Conservation (phyloP, 768 basidiomycete genomes). For the Rhodocollybia butyracea region DNA sequence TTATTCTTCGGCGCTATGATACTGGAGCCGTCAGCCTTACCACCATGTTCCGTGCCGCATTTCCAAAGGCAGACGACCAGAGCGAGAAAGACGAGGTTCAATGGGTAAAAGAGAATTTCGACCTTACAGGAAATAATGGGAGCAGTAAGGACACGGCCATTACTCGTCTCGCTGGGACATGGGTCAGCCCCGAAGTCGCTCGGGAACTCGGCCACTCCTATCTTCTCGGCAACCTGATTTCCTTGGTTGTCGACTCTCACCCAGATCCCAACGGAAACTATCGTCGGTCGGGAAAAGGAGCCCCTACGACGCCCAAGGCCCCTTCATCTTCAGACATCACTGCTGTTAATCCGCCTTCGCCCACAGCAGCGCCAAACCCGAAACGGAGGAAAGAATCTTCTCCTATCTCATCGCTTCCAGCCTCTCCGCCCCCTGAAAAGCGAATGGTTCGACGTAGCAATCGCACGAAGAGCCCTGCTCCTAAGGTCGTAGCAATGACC, state of each 20-base stretch:
- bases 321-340: constrained; percentile 19
- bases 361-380: constrained; percentile 37
- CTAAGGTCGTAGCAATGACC: constrained; percentile 29
- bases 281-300: constrained; percentile 58
- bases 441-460: constrained; percentile 29
- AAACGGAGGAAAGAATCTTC: constrained; percentile 70
- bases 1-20: constrained; percentile 91
- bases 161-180: constrained; percentile 85
- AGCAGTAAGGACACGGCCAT: constrained; percentile 53
- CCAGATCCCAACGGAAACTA: constrained; percentile 81
- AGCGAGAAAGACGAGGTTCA: constrained; percentile 77
- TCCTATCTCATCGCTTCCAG: constrained; percentile 36
- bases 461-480: constrained; percentile 40
- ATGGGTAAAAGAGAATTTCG: constrained; percentile 81
- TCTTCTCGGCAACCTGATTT: constrained; percentile 54
- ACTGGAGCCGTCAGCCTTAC: constrained; percentile 90
- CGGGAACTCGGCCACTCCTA: constrained; percentile 68
- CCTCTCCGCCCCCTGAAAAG: constrained; percentile 40
- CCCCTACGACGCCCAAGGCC: constrained; percentile 23
- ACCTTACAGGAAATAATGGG: constrained; percentile 76
- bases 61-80: constrained; percentile 73
- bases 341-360: constrained; percentile 26
- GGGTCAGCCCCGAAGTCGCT: constrained; percentile 72
- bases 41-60: constrained; percentile 96
- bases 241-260: constrained; percentile 61